Percentiles rank a stretch among this genome's conserved stretches.
phyloP scores from a whole-genome alignment of 805 yeast species.

The Candida rishiriensis region DNA sequence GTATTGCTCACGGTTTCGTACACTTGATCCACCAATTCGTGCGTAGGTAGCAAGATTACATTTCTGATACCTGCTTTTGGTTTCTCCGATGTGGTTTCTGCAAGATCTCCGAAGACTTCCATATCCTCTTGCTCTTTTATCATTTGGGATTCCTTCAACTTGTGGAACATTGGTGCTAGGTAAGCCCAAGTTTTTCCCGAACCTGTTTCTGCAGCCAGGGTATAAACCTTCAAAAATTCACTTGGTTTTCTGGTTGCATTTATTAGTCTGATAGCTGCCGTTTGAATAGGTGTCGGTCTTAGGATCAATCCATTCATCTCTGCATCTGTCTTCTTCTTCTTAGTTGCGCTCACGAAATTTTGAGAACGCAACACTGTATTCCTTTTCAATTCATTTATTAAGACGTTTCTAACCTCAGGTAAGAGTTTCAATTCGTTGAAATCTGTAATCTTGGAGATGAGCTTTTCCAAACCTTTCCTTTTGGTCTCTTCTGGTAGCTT shows the following conservation, averaged over 20 bases:
- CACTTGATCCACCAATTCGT: conserved; percentile 84
- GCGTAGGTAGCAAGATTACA: conserved; percentile 82
- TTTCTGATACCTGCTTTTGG: conserved; percentile 53
- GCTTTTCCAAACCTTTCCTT: conserved; percentile 32
- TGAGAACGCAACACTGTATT: conserved; percentile 39
- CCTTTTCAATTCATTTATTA: conserved; percentile 48
- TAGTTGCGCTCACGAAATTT: conserved; percentile 24
- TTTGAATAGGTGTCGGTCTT: conserved; percentile 78
- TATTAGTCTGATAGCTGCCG: conserved; percentile 62
- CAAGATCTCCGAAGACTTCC: conserved; percentile 11
- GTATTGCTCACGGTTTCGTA: conserved; percentile 36
- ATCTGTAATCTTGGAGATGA: conserved; percentile 48
- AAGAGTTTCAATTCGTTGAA: conserved; percentile 66
- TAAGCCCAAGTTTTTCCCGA: conserved; percentile 96
- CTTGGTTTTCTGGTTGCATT: conserved; percentile 34
- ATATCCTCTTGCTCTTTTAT: conserved; percentile 34
- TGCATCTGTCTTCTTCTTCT: conserved; percentile 28
- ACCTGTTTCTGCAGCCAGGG: conserved; percentile 95
- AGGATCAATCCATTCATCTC: conserved; percentile 35
- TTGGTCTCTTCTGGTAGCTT: conserved; percentile 34
- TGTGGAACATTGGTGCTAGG: conserved; percentile 68
- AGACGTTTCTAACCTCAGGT: conserved; percentile 60
- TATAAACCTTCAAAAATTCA: conserved; percentile 51
- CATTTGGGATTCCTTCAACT: conserved; percentile 54
- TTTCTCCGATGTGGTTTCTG: not conserved